Percentiles rank a stretch among this genome's conserved stretches.
These are phyloP conservation scores for Saturnispora quitensis DNA, from an alignment of 805 yeast species.

Conservation along the genomic window DNA sequence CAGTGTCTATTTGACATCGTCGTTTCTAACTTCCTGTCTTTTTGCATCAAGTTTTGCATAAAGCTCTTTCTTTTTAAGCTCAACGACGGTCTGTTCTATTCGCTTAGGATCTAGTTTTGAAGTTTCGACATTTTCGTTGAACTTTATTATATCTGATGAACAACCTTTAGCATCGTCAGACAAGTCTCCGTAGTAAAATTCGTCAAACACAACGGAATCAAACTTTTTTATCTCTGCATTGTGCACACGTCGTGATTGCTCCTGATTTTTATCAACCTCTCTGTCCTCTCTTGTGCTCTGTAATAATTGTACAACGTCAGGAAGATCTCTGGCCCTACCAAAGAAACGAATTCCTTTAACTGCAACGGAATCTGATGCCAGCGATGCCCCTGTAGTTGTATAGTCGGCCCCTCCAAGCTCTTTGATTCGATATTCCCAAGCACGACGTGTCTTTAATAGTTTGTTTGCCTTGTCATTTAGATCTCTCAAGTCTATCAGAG, in stretches of 20 bases:
- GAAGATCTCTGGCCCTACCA: slow-evolving; percentile 76
- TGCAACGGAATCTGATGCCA: slow-evolving; percentile 2
- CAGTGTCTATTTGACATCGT: not conserved
- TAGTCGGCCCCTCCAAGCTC: slow-evolving; percentile 71
- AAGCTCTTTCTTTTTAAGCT: slow-evolving; percentile 35
- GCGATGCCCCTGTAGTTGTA: not conserved
- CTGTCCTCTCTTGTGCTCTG: slow-evolving; percentile 24
- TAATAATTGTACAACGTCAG: slow-evolving; percentile 52
- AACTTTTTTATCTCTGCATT: slow-evolving; percentile 8
- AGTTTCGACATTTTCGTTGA: not conserved
- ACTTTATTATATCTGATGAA: not conserved
- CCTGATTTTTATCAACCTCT: slow-evolving; percentile 11
- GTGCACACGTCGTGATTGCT: not conserved
- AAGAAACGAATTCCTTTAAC: slow-evolving; percentile 60
- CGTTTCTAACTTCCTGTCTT: slow-evolving; percentile 11
- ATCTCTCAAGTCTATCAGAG: slow-evolving; percentile 59
- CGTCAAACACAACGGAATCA: slow-evolving; percentile 14
- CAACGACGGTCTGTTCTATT: slow-evolving; percentile 39
- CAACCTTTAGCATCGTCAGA: slow-evolving; percentile 17
- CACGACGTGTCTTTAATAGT: slow-evolving; percentile 53
- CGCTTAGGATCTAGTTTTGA: not conserved
- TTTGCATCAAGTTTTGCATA: slow-evolving; percentile 30
- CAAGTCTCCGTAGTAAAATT: slow-evolving; percentile 19
- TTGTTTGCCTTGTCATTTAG: slow-evolving; percentile 67
- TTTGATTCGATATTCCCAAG: slow-evolving; percentile 72